Percentiles rank a stretch among this genome's conserved stretches.
These are phyloP conservation scores for Camellia sinensis DNA, from an alignment of 148 eudicot genomes.

Conservation along the genomic window DNA sequence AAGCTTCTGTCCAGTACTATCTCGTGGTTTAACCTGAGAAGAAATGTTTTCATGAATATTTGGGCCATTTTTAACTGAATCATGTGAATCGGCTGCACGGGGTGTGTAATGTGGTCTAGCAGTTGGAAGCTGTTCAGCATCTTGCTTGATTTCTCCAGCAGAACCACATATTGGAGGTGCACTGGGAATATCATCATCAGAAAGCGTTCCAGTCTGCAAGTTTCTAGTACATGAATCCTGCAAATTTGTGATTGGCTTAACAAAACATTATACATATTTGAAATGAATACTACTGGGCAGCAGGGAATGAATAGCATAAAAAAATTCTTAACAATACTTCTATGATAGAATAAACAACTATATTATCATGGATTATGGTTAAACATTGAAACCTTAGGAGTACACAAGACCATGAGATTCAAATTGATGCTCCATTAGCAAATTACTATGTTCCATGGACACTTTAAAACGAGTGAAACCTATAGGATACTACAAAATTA, in stretches of 20 bases:
- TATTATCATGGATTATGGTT: not conserved
- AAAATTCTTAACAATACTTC: not conserved
- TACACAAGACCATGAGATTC: not conserved
- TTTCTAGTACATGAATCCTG: conserved; percentile 23
- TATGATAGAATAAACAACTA: not conserved
- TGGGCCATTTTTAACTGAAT: conserved; percentile 23
- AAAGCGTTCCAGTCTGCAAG: conserved; percentile 25
- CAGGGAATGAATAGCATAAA: not conserved
- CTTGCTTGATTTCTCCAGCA: conserved; percentile 35
- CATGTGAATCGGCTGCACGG: conserved; percentile 23
- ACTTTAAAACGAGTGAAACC: not conserved
- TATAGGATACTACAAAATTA: not conserved
- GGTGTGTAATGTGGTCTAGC: conserved; percentile 20
- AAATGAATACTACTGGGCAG: not conserved
- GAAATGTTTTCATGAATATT: conserved; percentile 17
- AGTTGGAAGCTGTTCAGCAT: conserved; percentile 16
- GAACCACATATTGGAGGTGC: conserved; percentile 70
- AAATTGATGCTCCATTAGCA: not conserved
- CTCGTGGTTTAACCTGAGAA: conserved; percentile 23
- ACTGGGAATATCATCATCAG: conserved; percentile 64
- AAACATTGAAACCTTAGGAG: not conserved
- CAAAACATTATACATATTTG: not conserved
- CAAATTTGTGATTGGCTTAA: not conserved
- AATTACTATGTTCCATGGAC: not conserved
- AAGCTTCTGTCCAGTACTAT: conserved; percentile 23